phyloP scores from a whole-genome alignment of 495 filamentous ascomycete species.

The Penicillium taxi region DNA sequence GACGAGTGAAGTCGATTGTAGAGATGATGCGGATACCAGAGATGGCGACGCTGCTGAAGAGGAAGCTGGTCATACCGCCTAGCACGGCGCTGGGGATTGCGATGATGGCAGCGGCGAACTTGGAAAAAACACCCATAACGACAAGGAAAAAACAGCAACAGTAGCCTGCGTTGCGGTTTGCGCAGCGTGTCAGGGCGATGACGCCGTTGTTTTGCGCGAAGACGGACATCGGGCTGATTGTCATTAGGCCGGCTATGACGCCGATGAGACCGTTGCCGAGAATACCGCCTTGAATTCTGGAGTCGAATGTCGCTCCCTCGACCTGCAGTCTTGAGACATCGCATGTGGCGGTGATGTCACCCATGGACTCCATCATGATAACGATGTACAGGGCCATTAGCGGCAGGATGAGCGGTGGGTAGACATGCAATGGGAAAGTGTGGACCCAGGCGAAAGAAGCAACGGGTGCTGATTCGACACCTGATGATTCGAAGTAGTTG shows the following conservation, averaged over 20 bases:
- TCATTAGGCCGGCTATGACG: slow-evolving; percentile 70
- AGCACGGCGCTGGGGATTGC: slow-evolving; percentile 74
- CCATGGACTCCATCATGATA: slow-evolving; percentile 83
- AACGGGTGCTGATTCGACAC: slow-evolving; percentile 63
- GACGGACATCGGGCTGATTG: slow-evolving; percentile 76
- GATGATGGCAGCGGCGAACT: slow-evolving; percentile 83
- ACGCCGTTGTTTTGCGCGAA: slow-evolving; percentile 90
- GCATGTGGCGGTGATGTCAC: slow-evolving; percentile 51
- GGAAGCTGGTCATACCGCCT: slow-evolving; percentile 90
- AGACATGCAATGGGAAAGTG: slow-evolving; percentile 73
- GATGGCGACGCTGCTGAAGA: slow-evolving; percentile 77
- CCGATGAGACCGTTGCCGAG: slow-evolving; percentile 71
- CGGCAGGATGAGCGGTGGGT: slow-evolving; percentile 78
- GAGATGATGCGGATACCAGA: slow-evolving; percentile 81
- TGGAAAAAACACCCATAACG: slow-evolving; percentile 84
- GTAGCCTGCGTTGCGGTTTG: slow-evolving; percentile 81
- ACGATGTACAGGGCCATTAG: slow-evolving; percentile 82
- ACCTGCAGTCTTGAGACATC: slow-evolving; percentile 82
- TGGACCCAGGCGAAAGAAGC: slow-evolving; percentile 86
- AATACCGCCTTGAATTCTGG: slow-evolving; percentile 83
- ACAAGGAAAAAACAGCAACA: slow-evolving; percentile 71
- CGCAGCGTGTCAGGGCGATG: slow-evolving; percentile 81
- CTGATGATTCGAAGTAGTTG: slow-evolving; percentile 69
- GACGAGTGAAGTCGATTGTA: slow-evolving; percentile 69
- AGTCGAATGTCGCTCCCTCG: slow-evolving; percentile 73